Evolutionary conservation across 805 yeast genomes (phyloP).

Genomic region (Cyberlindnera subsufficiens): DNA sequence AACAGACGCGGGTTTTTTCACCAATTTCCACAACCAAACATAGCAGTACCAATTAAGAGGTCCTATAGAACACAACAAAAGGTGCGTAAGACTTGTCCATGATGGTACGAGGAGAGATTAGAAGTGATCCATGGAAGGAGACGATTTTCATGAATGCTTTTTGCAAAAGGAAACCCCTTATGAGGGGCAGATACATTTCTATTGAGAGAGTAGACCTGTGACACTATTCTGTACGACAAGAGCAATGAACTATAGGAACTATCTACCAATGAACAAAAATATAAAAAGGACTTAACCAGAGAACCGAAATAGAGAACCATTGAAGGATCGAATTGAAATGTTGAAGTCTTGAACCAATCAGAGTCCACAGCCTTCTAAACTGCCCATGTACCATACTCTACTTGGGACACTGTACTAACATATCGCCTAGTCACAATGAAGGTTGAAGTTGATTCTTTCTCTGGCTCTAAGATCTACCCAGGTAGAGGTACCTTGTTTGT

Average conservation of each 20-base stretch:
- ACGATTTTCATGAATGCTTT: no score
- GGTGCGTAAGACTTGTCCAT: constrained; percentile 22
- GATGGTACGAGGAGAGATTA: neutral
- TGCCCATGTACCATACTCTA: no score
- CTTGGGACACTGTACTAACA: constrained; percentile 14
- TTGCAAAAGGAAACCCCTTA: no score
- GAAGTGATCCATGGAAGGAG: no score
- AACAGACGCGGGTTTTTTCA: constrained; percentile 11
- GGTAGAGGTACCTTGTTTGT: constrained; percentile 99
- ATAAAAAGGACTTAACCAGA: no score
- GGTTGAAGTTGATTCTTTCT: constrained; percentile 99
- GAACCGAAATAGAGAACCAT: neutral
- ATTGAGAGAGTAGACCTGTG: no score
- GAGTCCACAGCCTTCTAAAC: no score
- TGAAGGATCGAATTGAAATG: neutral
- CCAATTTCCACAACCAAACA: constrained; percentile 10
- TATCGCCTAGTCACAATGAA: constrained; percentile 56
- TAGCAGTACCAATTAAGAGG: constrained; percentile 3
- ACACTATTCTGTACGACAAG: no score
- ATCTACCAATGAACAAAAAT: no score
- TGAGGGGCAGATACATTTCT: no score
- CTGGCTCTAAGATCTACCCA: constrained; percentile 99
- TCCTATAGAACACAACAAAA: constrained; percentile 11
- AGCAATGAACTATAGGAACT: no score
- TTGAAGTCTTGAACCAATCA: no score